These are phyloP conservation scores for Botryosphaeria dothidea DNA, from an alignment of 2,329 filamentous ascomycete genomes.

Conservation along the genomic window DNA sequence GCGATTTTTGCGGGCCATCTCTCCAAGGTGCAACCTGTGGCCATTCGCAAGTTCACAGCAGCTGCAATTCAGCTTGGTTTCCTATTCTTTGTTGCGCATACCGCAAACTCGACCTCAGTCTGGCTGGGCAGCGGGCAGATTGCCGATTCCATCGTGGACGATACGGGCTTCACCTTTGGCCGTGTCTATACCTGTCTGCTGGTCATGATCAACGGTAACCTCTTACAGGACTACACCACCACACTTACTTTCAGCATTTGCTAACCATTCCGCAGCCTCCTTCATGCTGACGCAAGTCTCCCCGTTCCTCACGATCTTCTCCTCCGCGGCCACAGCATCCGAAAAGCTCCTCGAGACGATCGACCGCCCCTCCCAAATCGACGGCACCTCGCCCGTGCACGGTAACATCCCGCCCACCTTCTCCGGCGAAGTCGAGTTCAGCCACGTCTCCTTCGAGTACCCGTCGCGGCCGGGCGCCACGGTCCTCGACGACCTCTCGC, in stretches of 20 bases:
- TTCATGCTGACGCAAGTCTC: constrained; percentile 49
- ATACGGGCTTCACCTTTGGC: constrained; percentile 40
- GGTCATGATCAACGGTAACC: constrained; percentile 56
- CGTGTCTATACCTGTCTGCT: constrained; percentile 59
- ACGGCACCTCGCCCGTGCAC: constrained; percentile 44
- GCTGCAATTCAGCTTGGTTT: constrained; percentile 61
- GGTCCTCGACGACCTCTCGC: constrained; percentile 39
- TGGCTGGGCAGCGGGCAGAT: constrained; percentile 65
- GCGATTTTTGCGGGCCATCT: constrained; percentile 59
- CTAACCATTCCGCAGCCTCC: too few species aligned
- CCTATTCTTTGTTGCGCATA: constrained; percentile 68
- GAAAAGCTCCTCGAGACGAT: constrained; percentile 61
- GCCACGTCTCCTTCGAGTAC: constrained; percentile 44
- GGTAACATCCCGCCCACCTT: constrained; percentile 42
- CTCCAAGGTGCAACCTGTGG: constrained; percentile 51
- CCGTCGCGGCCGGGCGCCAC: constrained; percentile 40
- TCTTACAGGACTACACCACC: too few species aligned
- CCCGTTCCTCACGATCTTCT: constrained; percentile 53
- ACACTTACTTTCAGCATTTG: too few species aligned
- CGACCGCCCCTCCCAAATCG: constrained; percentile 45
- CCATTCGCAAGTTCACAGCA: constrained; percentile 59
- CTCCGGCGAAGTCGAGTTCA: constrained; percentile 22
- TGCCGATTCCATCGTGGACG: constrained; percentile 41
- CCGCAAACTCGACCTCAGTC: constrained; percentile 67
- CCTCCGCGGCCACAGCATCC: constrained; percentile 55